phyloP scores from a whole-genome alignment of 345 rosid genomes.

The Trapa incisa region DNA sequence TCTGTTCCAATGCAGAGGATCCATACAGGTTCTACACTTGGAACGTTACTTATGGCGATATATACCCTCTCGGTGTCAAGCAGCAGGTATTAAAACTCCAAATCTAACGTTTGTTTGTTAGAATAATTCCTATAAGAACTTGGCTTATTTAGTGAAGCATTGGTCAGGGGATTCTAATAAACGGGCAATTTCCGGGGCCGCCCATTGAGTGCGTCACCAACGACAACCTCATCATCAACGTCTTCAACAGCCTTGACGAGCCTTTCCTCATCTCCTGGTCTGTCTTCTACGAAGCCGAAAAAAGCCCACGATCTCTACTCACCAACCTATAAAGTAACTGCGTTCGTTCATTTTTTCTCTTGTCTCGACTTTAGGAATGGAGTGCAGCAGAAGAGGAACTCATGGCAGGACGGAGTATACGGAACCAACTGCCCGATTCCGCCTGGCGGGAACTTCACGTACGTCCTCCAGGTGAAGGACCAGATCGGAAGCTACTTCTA shows the following conservation, averaged over 20 bases:
- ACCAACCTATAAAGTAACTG: too few species aligned
- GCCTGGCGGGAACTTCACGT: slow-evolving; percentile 67
- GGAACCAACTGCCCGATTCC: slow-evolving; percentile 82
- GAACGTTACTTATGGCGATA: slow-evolving; percentile 59
- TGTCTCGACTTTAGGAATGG: slow-evolving; percentile 40
- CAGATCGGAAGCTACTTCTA: slow-evolving; percentile 79
- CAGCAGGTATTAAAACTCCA: slow-evolving; percentile 28
- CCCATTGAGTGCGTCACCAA: slow-evolving; percentile 71
- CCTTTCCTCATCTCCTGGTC: slow-evolving; percentile 88
- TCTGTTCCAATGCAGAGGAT: slow-evolving; percentile 34
- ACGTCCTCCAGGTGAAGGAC: slow-evolving; percentile 66
- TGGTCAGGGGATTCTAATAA: slow-evolving; percentile 69
- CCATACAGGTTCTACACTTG: slow-evolving; percentile 53
- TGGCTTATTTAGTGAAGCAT: not conserved
- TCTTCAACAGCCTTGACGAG: slow-evolving; percentile 77
- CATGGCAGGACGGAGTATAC: slow-evolving; percentile 73
- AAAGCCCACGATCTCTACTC: not conserved
- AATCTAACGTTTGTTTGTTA: not conserved
- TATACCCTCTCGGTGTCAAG: slow-evolving; percentile 55
- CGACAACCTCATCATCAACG: slow-evolving; percentile 72
- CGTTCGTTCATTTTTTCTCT: too few species aligned
- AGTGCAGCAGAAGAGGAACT: slow-evolving; percentile 67
- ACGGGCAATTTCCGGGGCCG: slow-evolving; percentile 93
- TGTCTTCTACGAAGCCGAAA: slow-evolving; percentile 10
- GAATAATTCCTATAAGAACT: not conserved